phyloP scores from a whole-genome alignment of 352 stramenopile species.

The Phytophthora kernoviae region DNA sequence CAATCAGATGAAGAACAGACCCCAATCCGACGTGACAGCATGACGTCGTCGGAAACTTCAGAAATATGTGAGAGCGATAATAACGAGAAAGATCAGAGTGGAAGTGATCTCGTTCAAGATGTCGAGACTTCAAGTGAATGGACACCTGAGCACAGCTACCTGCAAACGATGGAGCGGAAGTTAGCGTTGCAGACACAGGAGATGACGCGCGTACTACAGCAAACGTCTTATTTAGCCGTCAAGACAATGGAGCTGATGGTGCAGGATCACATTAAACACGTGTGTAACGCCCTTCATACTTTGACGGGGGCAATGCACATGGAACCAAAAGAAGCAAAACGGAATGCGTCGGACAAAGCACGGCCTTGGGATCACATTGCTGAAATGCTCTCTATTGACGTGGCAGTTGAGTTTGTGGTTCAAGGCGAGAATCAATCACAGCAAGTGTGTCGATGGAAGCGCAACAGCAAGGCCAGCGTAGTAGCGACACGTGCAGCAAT shows the following conservation, averaged over 20 bases:
- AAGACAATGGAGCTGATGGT: conserved; percentile 72
- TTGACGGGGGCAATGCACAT: conserved; percentile 13
- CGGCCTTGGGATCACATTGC: conserved; percentile 21
- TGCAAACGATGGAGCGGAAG: conserved; percentile 36
- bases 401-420: conserved; percentile 12
- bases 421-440: neutral
- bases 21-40: conserved; percentile 18
- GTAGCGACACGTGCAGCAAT: neutral
- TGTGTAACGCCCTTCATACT: conserved; percentile 21
- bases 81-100: conserved; percentile 15
- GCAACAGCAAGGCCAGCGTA: neutral
- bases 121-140: conserved; percentile 23
- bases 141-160: conserved; percentile 16
- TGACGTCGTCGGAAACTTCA: conserved; percentile 27
- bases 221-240: conserved; percentile 43
- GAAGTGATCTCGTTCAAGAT: neutral
- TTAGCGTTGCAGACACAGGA: conserved; percentile 40
- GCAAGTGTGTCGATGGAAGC: neutral
- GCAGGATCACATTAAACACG: conserved; percentile 53
- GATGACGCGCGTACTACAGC: conserved; percentile 35
- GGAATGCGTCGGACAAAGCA: neutral
- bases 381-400: conserved; percentile 13
- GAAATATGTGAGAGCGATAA: conserved; percentile 18
- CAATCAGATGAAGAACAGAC: neutral
- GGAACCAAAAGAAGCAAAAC: neutral